A percentile compares a stretch with the other conserved stretches of the same genome.
Conservation (phyloP, 495 filamentous ascomycete species). For the Arthonia radiata region DNA sequence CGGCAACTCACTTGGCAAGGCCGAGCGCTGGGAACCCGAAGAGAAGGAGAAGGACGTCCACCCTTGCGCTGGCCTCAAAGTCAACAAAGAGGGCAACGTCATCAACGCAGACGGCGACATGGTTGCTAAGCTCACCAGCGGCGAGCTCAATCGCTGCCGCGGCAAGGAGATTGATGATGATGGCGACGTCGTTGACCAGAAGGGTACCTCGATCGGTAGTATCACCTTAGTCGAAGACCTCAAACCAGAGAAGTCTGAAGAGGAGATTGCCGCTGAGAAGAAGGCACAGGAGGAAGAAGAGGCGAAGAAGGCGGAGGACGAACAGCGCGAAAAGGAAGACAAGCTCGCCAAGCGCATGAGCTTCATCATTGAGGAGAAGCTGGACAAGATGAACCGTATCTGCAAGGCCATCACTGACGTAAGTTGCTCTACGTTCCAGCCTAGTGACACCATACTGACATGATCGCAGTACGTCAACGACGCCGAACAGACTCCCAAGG, state of each 20-base stretch:
- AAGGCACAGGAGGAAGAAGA: constrained; percentile 20
- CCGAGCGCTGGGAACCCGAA: constrained; percentile 61
- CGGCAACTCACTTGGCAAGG: constrained; percentile 58
- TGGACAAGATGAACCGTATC: constrained; percentile 64
- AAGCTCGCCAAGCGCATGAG: constrained; percentile 61
- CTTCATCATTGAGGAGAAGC: constrained; percentile 45
- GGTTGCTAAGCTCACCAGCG: constrained; percentile 54
- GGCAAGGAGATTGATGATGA: constrained; percentile 71
- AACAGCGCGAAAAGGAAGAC: constrained; percentile 38
- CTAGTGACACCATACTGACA: neutral
- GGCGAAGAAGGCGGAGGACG: constrained; percentile 34
- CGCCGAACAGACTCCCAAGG: constrained; percentile 62
- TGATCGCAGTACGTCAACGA: constrained; percentile 39
- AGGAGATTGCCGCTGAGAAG: constrained; percentile 18
- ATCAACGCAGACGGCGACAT: constrained; percentile 59
- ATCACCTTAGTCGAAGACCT: constrained; percentile 58
- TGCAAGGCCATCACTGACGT: constrained; percentile 73
- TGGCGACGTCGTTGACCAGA: constrained; percentile 60
- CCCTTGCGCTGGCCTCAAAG: constrained; percentile 50
- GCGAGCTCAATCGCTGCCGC: constrained; percentile 39
- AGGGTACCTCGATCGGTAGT: constrained; percentile 59
- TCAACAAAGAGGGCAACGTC: constrained; percentile 66
- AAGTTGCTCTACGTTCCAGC: constrained; percentile 11
- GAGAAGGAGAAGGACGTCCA: constrained; percentile 39
- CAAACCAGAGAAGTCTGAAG: too few species aligned